Conservation (phyloP, 2,329 filamentous ascomycete genomes). For the Cytospora mali region DNA sequence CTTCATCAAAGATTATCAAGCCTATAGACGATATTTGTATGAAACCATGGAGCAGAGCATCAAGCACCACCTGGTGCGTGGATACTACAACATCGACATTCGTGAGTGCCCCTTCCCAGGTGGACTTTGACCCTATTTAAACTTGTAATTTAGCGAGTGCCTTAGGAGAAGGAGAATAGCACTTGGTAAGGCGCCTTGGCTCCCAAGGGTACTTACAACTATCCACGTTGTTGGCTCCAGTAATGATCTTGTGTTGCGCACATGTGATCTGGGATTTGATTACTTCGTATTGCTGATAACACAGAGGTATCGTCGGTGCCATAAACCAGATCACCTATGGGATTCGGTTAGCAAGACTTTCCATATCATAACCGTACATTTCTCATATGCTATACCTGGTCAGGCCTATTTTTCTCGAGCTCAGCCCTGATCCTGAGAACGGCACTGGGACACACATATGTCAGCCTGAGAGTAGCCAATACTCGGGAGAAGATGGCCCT, state of each 20-base stretch:
- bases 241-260: slow-evolving; percentile 63
- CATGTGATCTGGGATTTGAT: slow-evolving; percentile 62
- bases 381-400: slow-evolving; percentile 54
- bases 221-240: slow-evolving; percentile 69
- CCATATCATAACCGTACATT: not conserved
- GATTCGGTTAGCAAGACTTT: slow-evolving; percentile 25
- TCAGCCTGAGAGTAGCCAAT: slow-evolving; percentile 3
- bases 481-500: slow-evolving; percentile 33
- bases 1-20: slow-evolving; percentile 83
- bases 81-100: slow-evolving; percentile 75
- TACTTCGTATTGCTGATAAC: slow-evolving; percentile 65
- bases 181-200: not conserved
- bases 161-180: not conserved
- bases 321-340: slow-evolving; percentile 71
- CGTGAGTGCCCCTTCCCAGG: slow-evolving; percentile 68
- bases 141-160: not conserved
- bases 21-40: slow-evolving; percentile 64
- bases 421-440: slow-evolving; percentile 68
- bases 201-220: slow-evolving; percentile 56
- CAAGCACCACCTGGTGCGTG: slow-evolving; percentile 73
- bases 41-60: slow-evolving; percentile 76
- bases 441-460: slow-evolving; percentile 49
- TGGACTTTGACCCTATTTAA: slow-evolving; percentile 49
- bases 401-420: slow-evolving; percentile 53
- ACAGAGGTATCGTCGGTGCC: slow-evolving; percentile 69